These are phyloP conservation scores for Clonostachys solani DNA, from an alignment of 2,329 filamentous ascomycete species.

Conservation along the genomic window DNA sequence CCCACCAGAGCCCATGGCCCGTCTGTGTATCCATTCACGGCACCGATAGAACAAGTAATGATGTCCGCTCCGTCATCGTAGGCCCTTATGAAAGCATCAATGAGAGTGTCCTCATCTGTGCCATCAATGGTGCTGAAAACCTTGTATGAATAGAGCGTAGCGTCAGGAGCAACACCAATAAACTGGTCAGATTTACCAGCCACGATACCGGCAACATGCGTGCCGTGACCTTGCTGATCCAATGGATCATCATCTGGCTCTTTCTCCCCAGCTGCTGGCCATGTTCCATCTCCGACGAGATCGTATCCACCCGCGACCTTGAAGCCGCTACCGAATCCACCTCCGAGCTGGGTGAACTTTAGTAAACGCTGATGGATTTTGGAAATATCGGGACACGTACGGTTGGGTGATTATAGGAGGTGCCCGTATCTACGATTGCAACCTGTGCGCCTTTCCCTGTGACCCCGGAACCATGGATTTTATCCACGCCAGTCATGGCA, in stretches of 20 bases:
- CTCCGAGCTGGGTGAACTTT: constrained; percentile 9
- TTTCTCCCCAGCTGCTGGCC: neutral
- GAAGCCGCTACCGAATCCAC: constrained; percentile 14
- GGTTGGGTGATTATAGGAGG: constrained; percentile 13
- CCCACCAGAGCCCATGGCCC: constrained; percentile 23
- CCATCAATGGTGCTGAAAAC: constrained; percentile 13
- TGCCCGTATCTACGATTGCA: constrained; percentile 17
- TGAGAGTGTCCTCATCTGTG: constrained; percentile 18
- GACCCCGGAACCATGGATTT: constrained; percentile 13
- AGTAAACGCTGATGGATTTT: neutral
- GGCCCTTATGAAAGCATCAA: constrained; percentile 26
- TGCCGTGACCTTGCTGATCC: constrained; percentile 17
- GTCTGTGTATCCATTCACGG: constrained; percentile 16
- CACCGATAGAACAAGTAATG: constrained; percentile 23
- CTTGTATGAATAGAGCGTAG: constrained; percentile 18
- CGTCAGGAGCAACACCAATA: constrained; percentile 20
- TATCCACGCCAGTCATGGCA: constrained; percentile 13
- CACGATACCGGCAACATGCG: constrained; percentile 22
- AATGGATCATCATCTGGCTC: constrained; percentile 16
- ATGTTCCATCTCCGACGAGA: constrained; percentile 10
- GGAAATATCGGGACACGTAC: neutral
- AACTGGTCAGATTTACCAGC: constrained; percentile 15
- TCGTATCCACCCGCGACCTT: constrained; percentile 16
- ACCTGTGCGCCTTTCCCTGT: constrained; percentile 15
- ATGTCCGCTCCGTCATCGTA: constrained; percentile 21